Percentiles rank a stretch among this genome's conserved stretches.
Evolutionary conservation across 768 basidiomycete species (phyloP).

Genomic region (Macrolepiota dolichaula): DNA sequence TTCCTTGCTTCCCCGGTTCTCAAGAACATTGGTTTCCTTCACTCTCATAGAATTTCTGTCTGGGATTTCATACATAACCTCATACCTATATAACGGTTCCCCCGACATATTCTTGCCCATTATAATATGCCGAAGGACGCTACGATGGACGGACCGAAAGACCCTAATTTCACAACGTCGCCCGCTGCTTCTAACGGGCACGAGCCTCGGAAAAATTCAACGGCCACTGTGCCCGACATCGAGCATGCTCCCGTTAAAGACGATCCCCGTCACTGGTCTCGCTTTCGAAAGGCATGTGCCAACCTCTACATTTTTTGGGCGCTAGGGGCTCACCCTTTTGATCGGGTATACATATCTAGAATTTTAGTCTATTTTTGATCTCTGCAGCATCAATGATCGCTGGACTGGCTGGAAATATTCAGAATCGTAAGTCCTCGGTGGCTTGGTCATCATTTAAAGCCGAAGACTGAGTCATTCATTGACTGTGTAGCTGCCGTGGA

Average conservation of each 20-base stretch:
- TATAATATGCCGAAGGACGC: background rate
- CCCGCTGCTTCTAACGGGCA: background rate
- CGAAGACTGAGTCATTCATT: background rate
- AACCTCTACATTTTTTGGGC: background rate
- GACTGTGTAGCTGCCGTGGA: conserved; percentile 52
- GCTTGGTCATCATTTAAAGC: background rate
- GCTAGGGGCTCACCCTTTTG: background rate
- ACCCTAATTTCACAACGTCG: background rate
- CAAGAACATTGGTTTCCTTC: background rate
- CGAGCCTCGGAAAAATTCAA: background rate
- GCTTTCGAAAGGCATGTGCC: conserved; percentile 47
- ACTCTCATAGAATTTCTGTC: background rate
- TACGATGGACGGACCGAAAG: background rate
- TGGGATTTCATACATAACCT: background rate
- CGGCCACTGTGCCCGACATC: conserved; percentile 31
- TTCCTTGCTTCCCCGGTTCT: background rate
- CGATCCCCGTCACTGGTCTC: conserved; percentile 62
- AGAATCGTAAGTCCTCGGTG: conserved; percentile 50
- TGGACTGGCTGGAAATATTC: conserved; percentile 55
- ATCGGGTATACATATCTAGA: conserved; percentile 28
- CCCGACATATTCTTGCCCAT: background rate
- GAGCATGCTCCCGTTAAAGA: conserved; percentile 53
- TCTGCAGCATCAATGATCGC: conserved; percentile 54
- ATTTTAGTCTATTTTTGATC: conserved; percentile 42
- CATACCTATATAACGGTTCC: too few relatives aligned